Evolutionary conservation across 2,329 filamentous ascomycete species (phyloP).

Genomic region (Sphaceloma murrayae): DNA sequence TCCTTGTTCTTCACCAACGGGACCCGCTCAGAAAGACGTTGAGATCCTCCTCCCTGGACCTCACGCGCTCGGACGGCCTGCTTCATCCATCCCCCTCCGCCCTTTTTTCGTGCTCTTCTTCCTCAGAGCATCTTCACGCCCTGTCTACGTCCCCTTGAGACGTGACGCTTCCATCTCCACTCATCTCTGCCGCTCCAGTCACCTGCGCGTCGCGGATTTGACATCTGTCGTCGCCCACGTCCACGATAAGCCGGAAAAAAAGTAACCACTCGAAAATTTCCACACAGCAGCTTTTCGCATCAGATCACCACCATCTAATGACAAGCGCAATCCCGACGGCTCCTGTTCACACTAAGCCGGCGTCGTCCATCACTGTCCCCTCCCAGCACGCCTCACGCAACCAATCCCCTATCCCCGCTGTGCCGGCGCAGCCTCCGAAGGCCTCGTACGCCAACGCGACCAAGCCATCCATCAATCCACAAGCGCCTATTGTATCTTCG

Average conservation of each 20-base stretch:
- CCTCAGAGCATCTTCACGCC: constrained; percentile 11
- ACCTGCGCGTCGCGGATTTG: constrained; percentile 15
- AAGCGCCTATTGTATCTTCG: constrained; percentile 45
- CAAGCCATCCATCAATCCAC: constrained; percentile 35
- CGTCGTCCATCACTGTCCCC: constrained; percentile 39
- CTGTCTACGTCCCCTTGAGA: constrained; percentile 1
- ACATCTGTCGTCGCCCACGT: constrained; percentile 15
- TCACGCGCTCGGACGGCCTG: constrained; percentile 14
- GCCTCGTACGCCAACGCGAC: constrained; percentile 55
- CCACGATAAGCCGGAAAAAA: constrained; percentile 17
- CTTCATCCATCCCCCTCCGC: constrained; percentile 10
- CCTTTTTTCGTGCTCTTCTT: constrained; percentile 7
- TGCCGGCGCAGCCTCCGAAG: constrained; percentile 47
- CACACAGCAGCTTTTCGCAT: constrained; percentile 19
- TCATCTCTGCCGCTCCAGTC: constrained; percentile 5
- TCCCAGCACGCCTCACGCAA: constrained; percentile 41
- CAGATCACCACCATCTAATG: constrained; percentile 41
- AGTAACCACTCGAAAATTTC: constrained; percentile 17
- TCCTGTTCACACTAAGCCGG: constrained; percentile 39
- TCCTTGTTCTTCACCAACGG: constrained; percentile 6
- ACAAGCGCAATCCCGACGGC: constrained; percentile 49
- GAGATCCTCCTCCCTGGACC: constrained; percentile 12
- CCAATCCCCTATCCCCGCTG: constrained; percentile 43
- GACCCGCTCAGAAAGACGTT: constrained; percentile 9
- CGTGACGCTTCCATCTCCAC: constrained; percentile 12